These are phyloP conservation scores for Wilhelminamyces savonicus DNA, from an alignment of 805 yeast species.

Conservation along the genomic window DNA sequence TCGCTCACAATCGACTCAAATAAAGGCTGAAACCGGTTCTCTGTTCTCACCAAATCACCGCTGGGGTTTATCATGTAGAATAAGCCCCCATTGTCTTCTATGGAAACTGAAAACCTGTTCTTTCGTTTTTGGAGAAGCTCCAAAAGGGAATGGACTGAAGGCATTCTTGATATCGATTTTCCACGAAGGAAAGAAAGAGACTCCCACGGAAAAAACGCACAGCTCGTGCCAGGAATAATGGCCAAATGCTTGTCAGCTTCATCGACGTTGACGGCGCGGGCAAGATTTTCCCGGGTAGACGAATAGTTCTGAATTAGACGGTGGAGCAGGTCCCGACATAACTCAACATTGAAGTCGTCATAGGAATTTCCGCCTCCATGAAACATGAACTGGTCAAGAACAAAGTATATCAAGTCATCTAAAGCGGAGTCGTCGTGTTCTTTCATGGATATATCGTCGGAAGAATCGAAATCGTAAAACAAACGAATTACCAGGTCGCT, in stretches of 20 bases:
- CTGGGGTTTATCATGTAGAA: constrained; percentile 77
- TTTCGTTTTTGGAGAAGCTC: constrained; percentile 22
- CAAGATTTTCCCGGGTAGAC: too few relatives aligned
- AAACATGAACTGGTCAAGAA: constrained; percentile 52
- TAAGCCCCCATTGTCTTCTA: constrained; percentile 1
- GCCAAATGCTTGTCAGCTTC: constrained; percentile 52
- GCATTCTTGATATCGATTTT: constrained; percentile 66
- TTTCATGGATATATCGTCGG: neutral
- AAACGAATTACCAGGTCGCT: constrained; percentile 9
- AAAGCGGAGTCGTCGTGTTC: too few relatives aligned
- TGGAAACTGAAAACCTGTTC: constrained; percentile 2
- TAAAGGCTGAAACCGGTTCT: constrained; percentile 42
- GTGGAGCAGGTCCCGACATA: constrained; percentile 46
- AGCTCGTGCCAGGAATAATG: constrained; percentile 58
- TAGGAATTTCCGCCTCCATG: constrained; percentile 63
- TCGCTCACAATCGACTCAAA: too few relatives aligned
- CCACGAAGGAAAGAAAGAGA: constrained; percentile 51
- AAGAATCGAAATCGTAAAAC: constrained; percentile 10
- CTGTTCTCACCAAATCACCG: constrained; percentile 67
- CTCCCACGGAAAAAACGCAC: constrained; percentile 89
- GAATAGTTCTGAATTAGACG: constrained; percentile 30
- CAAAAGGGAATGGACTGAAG: constrained; percentile 46
- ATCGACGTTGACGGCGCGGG: too few relatives aligned
- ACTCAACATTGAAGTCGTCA: constrained; percentile 59
- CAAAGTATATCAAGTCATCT: constrained; percentile 59